Evolutionary conservation across 345 rosid species (phyloP).

Genomic region (Salix purpurea): DNA sequence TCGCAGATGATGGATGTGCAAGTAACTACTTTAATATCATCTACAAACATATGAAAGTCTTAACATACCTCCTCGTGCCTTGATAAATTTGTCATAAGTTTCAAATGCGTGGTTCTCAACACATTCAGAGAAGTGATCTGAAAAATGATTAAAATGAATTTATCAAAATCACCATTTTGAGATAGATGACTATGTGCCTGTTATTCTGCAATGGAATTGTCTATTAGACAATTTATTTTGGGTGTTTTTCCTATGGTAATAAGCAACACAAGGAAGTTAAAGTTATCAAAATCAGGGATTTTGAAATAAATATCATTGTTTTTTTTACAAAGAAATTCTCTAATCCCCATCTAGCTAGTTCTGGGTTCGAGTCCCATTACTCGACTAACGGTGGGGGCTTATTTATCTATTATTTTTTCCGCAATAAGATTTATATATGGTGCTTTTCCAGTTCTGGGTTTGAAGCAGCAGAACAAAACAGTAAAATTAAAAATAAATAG

Average conservation of each 20-base stretch:
- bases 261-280: not conserved
- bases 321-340: no score
- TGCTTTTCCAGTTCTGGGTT: not conserved
- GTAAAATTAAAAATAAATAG: not conserved
- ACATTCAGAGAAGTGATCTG: constrained; percentile 96
- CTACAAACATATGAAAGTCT: constrained; percentile 3
- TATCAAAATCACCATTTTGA: constrained; percentile 1
- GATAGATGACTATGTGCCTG: not conserved
- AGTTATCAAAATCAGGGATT: not conserved
- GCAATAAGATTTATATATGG: not conserved
- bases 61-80: constrained; percentile 66
- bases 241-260: not conserved
- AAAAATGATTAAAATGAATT: constrained; percentile 14
- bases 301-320: not conserved
- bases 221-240: not conserved
- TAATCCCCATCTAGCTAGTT: no score
- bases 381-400: not conserved
- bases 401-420: not conserved
- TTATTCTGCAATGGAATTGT: not conserved
- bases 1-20: not conserved
- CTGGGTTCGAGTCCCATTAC: no score
- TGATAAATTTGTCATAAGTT: constrained; percentile 96
- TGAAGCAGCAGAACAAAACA: not conserved
- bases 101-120: constrained; percentile 89
- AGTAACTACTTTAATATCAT: not conserved